Evolutionary conservation across 257 asterid species (phyloP).

Genomic region (Thymus mandschuricus): DNA sequence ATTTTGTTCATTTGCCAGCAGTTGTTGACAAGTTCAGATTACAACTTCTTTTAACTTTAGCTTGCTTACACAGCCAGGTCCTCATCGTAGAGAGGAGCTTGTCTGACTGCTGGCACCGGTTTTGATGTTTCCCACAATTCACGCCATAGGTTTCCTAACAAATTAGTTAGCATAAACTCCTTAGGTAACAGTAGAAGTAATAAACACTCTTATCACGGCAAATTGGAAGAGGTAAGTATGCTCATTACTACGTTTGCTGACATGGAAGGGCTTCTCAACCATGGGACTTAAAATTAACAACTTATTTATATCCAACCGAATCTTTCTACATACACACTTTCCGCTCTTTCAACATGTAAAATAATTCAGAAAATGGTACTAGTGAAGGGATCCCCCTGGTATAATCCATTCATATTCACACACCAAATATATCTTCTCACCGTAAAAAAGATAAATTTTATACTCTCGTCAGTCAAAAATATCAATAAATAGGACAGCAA

Average conservation of each 20-base stretch:
- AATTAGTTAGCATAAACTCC: slow-evolving; percentile 30
- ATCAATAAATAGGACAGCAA: background rate
- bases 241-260: background rate
- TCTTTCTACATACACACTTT: background rate
- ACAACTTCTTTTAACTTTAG: slow-evolving; percentile 13
- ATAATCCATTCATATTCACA: background rate
- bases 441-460: too few relatives aligned
- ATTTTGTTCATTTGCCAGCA: slow-evolving; percentile 22
- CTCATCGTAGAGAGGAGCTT: slow-evolving; percentile 93
- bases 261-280: slow-evolving; percentile 6
- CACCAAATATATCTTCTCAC: too few relatives aligned
- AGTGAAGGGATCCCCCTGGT: background rate
- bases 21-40: slow-evolving; percentile 7
- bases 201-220: slow-evolving; percentile 4
- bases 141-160: slow-evolving; percentile 93
- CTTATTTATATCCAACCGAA: background rate
- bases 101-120: slow-evolving; percentile 89
- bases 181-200: background rate
- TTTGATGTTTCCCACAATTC: slow-evolving; percentile 98
- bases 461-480: background rate
- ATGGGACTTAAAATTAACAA: background rate
- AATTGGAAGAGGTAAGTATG: slow-evolving; percentile 10
- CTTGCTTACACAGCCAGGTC: slow-evolving; percentile 93
- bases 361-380: background rate
- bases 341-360: slow-evolving; percentile 3